Percentiles rank a stretch among this genome's conserved stretches.
phyloP scores from a whole-genome alignment of 768 basidiomycete genomes.

The Pholiota conissans region DNA sequence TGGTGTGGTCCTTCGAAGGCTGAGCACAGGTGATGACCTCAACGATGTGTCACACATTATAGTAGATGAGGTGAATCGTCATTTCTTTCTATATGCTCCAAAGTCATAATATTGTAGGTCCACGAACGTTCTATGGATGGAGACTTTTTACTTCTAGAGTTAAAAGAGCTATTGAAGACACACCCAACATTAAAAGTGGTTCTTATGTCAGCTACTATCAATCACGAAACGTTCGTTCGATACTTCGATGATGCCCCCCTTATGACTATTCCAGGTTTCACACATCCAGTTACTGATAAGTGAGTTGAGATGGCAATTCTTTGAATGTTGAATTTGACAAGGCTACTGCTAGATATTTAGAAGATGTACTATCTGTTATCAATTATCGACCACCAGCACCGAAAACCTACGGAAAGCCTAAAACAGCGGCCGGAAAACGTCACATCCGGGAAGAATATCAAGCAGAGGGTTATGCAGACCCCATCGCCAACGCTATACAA shows the following conservation, averaged over 20 bases:
- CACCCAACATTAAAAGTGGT: constrained; percentile 75
- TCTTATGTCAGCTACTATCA: constrained; percentile 95
- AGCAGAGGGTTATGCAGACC: constrained; percentile 53
- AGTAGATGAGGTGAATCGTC: constrained; percentile 75
- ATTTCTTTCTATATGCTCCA: not conserved
- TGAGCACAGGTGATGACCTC: constrained; percentile 74
- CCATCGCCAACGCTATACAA: constrained; percentile 54
- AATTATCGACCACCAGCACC: constrained; percentile 48
- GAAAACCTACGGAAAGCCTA: constrained; percentile 38
- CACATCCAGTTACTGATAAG: constrained; percentile 77
- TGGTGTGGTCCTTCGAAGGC: constrained; percentile 82
- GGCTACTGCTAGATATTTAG: constrained; percentile 62
- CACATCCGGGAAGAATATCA: constrained; percentile 48
- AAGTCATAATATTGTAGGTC: constrained; percentile 44
- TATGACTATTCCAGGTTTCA: constrained; percentile 80
- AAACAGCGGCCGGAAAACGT: constrained; percentile 39
- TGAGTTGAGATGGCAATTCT: constrained; percentile 30
- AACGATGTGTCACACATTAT: constrained; percentile 78
- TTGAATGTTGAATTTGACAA: not conserved
- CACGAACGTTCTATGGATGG: constrained; percentile 92
- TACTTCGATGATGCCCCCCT: constrained; percentile 86
- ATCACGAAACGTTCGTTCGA: constrained; percentile 77
- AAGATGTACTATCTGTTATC: constrained; percentile 67
- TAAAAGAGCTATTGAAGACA: constrained; percentile 68
- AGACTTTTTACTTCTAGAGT: constrained; percentile 84